Evolutionary conservation across 331 rosid genomes (phyloP).

Genomic region (Malus hybrid): DNA sequence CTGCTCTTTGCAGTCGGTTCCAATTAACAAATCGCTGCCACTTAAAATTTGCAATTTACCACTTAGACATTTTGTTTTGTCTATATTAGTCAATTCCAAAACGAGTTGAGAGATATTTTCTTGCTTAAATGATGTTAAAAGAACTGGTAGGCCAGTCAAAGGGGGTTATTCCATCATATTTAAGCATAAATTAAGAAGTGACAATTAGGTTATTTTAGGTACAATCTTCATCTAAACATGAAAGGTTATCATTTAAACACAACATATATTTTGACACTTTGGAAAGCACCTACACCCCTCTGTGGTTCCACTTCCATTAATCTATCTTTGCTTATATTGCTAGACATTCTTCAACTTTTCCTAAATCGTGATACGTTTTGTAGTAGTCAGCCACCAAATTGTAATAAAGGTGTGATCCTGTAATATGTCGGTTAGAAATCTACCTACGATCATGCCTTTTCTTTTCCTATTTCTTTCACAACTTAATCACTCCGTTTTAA

Average conservation of each 20-base stretch:
- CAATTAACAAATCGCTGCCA: slow-evolving; percentile 4
- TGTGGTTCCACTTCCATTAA: slow-evolving; percentile 5
- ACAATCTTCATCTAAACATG: not conserved
- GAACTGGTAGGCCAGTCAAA: slow-evolving; percentile 15
- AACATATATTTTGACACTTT: not conserved
- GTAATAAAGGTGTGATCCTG: not conserved
- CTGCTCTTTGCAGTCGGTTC: not conserved
- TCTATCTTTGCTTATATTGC: not conserved
- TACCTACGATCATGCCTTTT: not conserved
- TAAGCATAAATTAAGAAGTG: slow-evolving; percentile 18
- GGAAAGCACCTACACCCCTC: slow-evolving; percentile 11
- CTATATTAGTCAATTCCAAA: slow-evolving; percentile 20
- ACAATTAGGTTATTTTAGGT: not conserved
- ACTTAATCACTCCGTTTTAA: too few species aligned
- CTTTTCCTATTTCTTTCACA: not conserved
- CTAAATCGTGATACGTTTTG: not conserved
- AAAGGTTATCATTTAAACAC: slow-evolving; percentile 11
- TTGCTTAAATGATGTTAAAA: slow-evolving; percentile 30
- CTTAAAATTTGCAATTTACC: slow-evolving; percentile 1
- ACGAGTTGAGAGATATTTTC: slow-evolving; percentile 19
- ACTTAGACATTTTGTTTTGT: not conserved
- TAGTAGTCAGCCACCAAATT: slow-evolving; percentile 7
- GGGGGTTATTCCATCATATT: slow-evolving; percentile 19
- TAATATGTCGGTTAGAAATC: not conserved
- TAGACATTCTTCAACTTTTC: slow-evolving; percentile 10